These are phyloP conservation scores for Erysimum cheiri DNA, from an alignment of 441 rosid genomes.

Conservation along the genomic window DNA sequence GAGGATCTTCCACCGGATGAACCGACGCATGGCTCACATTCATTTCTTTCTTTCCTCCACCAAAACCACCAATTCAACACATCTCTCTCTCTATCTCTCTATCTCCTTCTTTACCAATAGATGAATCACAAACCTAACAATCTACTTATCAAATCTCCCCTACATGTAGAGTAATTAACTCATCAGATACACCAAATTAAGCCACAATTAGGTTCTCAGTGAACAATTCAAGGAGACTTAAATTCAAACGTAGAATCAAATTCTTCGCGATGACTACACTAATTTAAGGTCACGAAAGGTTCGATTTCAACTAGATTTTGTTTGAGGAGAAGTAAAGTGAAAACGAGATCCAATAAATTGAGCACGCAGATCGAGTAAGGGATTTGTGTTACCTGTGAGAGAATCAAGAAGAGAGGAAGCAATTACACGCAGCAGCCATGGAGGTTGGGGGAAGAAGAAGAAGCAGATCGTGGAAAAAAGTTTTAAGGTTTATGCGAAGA, in stretches of 20 bases:
- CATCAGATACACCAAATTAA: slow-evolving; percentile 21
- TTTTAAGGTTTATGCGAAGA: slow-evolving; percentile 28
- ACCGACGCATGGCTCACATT: slow-evolving; percentile 73
- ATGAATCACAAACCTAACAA: slow-evolving; percentile 1
- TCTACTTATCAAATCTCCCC: neutral
- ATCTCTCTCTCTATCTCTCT: neutral
- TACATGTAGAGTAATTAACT: slow-evolving; percentile 7
- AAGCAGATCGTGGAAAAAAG: slow-evolving; percentile 19
- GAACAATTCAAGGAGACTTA: neutral
- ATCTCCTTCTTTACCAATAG: neutral
- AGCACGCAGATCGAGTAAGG: slow-evolving; percentile 26
- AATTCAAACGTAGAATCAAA: neutral
- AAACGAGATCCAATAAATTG: slow-evolving; percentile 30
- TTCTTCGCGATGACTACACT: neutral
- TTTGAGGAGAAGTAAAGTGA: slow-evolving; percentile 7
- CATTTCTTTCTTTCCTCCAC: slow-evolving; percentile 44
- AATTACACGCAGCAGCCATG: slow-evolving; percentile 23
- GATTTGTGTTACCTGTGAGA: slow-evolving; percentile 38
- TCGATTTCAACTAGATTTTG: slow-evolving; percentile 2
- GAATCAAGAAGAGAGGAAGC: slow-evolving; percentile 32
- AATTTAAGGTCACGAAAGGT: neutral
- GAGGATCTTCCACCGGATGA: slow-evolving; percentile 89
- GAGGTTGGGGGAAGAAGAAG: slow-evolving; percentile 12
- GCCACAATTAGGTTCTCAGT: slow-evolving; percentile 1
- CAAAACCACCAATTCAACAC: slow-evolving; percentile 13